Evolutionary conservation across 139 green algal genomes (phyloP).

Genomic region (Chlorella sorokiniana): DNA sequence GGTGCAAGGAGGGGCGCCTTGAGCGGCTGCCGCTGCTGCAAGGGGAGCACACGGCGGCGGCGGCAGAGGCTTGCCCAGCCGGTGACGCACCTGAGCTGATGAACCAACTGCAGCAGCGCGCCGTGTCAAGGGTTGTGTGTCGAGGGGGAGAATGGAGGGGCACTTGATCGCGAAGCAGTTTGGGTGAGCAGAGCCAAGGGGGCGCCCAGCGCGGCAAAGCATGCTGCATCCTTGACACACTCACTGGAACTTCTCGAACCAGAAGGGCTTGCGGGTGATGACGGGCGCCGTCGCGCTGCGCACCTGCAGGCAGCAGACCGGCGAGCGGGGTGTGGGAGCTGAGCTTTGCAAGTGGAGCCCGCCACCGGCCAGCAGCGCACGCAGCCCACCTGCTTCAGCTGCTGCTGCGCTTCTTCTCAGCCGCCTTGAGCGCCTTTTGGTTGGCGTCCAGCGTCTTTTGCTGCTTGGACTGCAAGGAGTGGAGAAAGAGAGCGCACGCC

Average conservation of each 20-base stretch:
- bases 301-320: conserved; percentile 18
- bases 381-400: conserved; percentile 66
- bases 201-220: no score
- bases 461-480: conserved; percentile 63
- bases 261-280: conserved; percentile 83
- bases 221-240: not conserved
- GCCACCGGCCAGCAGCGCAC: not conserved
- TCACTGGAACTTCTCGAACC: conserved; percentile 78
- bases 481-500: no score
- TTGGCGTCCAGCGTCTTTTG: conserved; percentile 83
- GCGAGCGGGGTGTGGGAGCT: not conserved
- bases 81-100: conserved; percentile 58
- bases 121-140: not conserved
- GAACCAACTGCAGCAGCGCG: conserved; percentile 99
- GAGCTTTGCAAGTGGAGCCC: not conserved
- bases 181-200: no score
- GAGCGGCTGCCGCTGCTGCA: not conserved
- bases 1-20: not conserved
- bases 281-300: conserved; percentile 15
- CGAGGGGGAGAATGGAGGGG: no score
- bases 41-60: not conserved
- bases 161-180: no score
- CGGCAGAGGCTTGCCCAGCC: not conserved
- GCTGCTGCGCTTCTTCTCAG: conserved; percentile 84
- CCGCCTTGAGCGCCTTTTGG: conserved; percentile 78